Evolutionary conservation across 148 eudicot species (phyloP), one percentile per base, ranked within the genome.

Genomic region (Polygonum maritimum): DNA sequence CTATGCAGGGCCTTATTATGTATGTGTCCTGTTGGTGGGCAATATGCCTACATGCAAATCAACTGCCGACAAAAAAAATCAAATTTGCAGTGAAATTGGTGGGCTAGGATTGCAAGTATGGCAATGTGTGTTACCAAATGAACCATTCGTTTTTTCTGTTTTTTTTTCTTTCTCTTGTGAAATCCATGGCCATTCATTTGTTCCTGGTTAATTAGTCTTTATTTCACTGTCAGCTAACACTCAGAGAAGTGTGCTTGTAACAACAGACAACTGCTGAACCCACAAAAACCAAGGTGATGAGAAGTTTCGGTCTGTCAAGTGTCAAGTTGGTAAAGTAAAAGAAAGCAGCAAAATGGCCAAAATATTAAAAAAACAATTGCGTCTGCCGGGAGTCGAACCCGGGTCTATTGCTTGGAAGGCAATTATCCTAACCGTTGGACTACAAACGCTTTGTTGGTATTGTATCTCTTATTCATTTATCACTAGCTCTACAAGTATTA

Each of bases 361-460:
- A 55, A 55, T 0, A n/a, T n/a, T n/a, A 5, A 8, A 0, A 41
- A 41, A 1, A 4, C 0, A 26, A 26, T 0, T 67, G 71, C 71
- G 71, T 67, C 7, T 67, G 71, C 71, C 71, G 71, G 71, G 71
- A 67, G 71, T 67, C 71, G 71, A 67, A 67, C 71, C 71, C 71
- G 71, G 71, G 71, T 67, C 71, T 67, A 67, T 67, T 67, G 71
- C 71, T 67, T 67, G 71, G 71, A 67, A 67, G 71, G 71, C 71
- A 67, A 67, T 67, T 67, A 67, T 67, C 71, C 71, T 67, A 67
- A 67, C 71, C 71, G 71, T 67, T 67, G 71, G 71, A 67, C 71
- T 67, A 67, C 71, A 67, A 22, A 67, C 71, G 71, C 71, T 33
- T 67, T 5, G 22, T 26, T 62, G 69, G 1, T 11, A 26, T 26